Conservation (phyloP, 805 yeast genomes). For the Candida caryicola region DNA sequence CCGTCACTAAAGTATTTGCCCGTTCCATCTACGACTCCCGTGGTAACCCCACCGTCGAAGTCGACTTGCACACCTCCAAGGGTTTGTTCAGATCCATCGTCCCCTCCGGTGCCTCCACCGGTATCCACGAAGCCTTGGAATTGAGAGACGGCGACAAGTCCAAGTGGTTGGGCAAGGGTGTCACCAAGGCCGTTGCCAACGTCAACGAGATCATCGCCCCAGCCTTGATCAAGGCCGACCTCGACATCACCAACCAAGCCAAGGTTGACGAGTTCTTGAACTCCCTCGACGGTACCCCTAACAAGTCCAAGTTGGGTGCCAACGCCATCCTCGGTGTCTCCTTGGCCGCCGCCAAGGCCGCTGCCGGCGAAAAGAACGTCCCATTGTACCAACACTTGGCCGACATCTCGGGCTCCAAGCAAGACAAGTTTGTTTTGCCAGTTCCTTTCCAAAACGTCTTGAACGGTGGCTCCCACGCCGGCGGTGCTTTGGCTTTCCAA, state of each 20-base stretch:
- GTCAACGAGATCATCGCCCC: conserved; percentile 95
- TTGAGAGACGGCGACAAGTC: conserved; percentile 97
- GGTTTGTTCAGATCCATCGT: conserved; percentile 97
- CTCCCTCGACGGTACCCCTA: conserved; percentile 92
- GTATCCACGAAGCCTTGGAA: conserved; percentile 97
- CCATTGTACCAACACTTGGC: conserved; percentile 93
- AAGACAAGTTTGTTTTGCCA: conserved; percentile 88
- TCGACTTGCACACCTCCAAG: conserved; percentile 86
- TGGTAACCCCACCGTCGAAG: conserved; percentile 99
- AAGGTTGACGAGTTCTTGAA: conserved; percentile 83
- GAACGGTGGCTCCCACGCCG: conserved; percentile 99
- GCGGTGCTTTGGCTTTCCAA: conserved; percentile 98
- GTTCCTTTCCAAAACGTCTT: conserved; percentile 99
- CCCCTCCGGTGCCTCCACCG: conserved; percentile 99
- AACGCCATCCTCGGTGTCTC: conserved; percentile 98
- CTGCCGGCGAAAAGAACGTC: conserved; percentile 91
- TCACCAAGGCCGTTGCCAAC: conserved; percentile 91
- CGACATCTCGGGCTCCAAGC: conserved; percentile 68
- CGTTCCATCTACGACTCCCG: conserved; percentile 99
- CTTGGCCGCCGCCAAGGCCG: conserved; percentile 95
- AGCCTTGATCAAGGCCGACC: conserved; percentile 74
- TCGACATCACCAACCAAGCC: conserved; percentile 84
- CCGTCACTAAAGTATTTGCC: conserved; percentile 83
- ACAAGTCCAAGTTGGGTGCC: conserved; percentile 97
- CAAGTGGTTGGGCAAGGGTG: conserved; percentile 99